These are phyloP conservation scores for Podochytrium sp. DNA, from an alignment of 192 early-diverging fungal genomes.

Conservation along the genomic window DNA sequence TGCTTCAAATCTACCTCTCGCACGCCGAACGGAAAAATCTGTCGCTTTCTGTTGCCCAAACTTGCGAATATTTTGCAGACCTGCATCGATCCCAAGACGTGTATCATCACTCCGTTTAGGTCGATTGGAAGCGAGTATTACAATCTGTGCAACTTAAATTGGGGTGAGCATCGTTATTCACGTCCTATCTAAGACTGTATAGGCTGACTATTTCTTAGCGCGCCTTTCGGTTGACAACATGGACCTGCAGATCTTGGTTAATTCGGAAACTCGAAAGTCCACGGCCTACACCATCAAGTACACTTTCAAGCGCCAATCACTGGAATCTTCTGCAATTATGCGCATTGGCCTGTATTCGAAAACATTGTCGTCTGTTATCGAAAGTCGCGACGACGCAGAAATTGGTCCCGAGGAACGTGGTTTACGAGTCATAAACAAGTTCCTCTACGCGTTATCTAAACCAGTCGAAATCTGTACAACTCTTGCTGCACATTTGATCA, in stretches of 20 bases:
- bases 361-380: neutral
- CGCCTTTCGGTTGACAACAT: neutral
- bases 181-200: too few species aligned
- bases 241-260: neutral
- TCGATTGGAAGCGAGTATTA: too few species aligned
- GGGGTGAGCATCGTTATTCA: too few species aligned
- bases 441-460: neutral
- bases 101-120: neutral
- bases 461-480: neutral
- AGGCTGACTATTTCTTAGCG: too few species aligned
- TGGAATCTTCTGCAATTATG: neutral
- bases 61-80: too few species aligned
- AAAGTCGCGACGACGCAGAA: neutral
- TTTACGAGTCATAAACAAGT: neutral
- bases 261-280: too few species aligned
- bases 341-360: neutral
- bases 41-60: too few species aligned
- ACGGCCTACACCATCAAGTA: neutral
- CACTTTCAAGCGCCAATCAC: neutral
- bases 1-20: too few species aligned
- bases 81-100: neutral
- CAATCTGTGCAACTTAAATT: neutral
- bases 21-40: too few species aligned
- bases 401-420: neutral
- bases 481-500: neutral